phyloP scores from a whole-genome alignment of 192 early-diverging fungal species.

The Coemansia sp. region DNA sequence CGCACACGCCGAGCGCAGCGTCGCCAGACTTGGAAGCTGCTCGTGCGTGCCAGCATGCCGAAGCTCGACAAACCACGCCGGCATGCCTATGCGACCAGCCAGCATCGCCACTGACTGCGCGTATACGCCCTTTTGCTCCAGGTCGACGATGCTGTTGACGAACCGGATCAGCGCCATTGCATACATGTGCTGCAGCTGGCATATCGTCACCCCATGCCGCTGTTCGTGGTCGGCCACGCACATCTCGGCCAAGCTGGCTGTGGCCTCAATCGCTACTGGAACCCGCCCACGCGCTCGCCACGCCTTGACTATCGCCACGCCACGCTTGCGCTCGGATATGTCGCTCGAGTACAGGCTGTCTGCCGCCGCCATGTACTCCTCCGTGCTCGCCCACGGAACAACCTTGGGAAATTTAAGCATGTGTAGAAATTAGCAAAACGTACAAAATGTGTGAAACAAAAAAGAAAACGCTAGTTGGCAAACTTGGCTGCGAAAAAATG shows the following conservation, averaged over 20 bases:
- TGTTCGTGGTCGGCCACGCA: constrained; percentile 26
- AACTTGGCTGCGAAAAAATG: not conserved
- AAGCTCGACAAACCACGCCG: constrained; percentile 69
- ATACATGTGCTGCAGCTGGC: constrained; percentile 40
- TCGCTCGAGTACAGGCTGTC: constrained; percentile 41
- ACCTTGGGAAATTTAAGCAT: constrained; percentile 38
- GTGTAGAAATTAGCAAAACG: not conserved
- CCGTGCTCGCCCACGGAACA: constrained; percentile 52
- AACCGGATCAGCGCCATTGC: constrained; percentile 55
- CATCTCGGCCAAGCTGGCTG: constrained; percentile 45
- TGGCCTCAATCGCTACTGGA: constrained; percentile 48
- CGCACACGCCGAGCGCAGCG: constrained; percentile 53
- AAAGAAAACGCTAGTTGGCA: not conserved
- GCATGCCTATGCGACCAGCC: constrained; percentile 58
- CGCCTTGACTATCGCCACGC: constrained; percentile 49
- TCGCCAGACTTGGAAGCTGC: constrained; percentile 57
- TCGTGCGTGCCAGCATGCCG: constrained; percentile 68
- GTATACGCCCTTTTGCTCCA: constrained; percentile 55
- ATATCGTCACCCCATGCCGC: constrained; percentile 14
- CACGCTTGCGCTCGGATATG: constrained; percentile 25
- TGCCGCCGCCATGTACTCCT: constrained; percentile 40
- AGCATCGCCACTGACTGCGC: constrained; percentile 57
- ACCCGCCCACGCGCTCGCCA: constrained; percentile 44
- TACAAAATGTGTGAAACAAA: not conserved
- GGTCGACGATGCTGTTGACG: constrained; percentile 65